Evolutionary conservation across 768 basidiomycete genomes (phyloP), one percentile per base, ranked within the genome.

Genomic region (Podaxis sp.): DNA sequence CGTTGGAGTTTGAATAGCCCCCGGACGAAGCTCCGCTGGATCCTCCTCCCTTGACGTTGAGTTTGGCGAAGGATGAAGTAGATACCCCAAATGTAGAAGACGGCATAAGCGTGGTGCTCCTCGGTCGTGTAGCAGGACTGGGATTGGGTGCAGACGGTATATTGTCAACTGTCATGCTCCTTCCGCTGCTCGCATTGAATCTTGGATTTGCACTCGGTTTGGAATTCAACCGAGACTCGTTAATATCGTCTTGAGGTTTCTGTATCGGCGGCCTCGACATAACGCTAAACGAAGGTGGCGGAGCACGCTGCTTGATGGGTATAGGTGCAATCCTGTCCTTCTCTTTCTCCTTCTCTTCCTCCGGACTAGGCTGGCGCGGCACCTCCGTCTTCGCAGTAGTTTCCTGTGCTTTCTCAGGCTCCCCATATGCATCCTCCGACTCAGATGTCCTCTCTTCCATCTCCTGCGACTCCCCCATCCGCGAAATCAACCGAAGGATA

Each of bases 231-330:
- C 33, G 33, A 9, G 33, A 9, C 33, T 33, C 33, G 0, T 9
- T 33, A 9, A 9, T 33, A 33, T 38, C 59, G 7, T 58, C 68
- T 50, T 55, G 67, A 57, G 59, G 68, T 63, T 67, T 76, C 55
- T 71, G 69, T 29, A 82, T 70, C 53, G 78, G 75, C 22, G 86
- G 86, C 22, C 87, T 74, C 19, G 86, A 87, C 2, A 83, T 85
- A 51, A 88, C 87, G 63, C 83, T 84, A 67, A 88, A 88, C 27
- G 85, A 76, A 6, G 84, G 80, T 9, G 79, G 79, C 3, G 85
- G 82, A 52, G 81, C 74, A 36, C 85, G 79, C 67, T 80, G 77
- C 64, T 82, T 84, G 64, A 88, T 87, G 24, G 81, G 81, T 53
- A 86, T 87, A 8, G 87, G 87, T 19, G 82, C 77, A 56, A 84